Percentiles rank a stretch among this genome's conserved stretches.
Conservation (phyloP, 768 basidiomycete genomes). For the Rhizopogon rudus region DNA sequence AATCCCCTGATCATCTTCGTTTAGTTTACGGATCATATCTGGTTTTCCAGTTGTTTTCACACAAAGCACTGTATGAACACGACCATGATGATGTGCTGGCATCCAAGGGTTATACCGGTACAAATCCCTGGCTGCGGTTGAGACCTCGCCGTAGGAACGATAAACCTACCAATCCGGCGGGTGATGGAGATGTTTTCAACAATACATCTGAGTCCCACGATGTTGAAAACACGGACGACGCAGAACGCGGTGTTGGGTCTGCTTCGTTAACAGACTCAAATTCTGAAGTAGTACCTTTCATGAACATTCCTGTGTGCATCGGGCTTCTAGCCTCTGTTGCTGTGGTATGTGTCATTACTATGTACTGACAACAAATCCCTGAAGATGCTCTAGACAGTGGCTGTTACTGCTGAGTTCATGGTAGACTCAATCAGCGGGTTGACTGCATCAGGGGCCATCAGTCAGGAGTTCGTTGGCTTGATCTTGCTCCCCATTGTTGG, state of each 20-base stretch:
- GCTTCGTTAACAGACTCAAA: conserved; percentile 5
- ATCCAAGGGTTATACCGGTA: conserved; percentile 37
- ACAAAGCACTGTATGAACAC: conserved; percentile 63
- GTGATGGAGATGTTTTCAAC: background rate
- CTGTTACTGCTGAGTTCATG: conserved; percentile 58
- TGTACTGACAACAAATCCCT: background rate
- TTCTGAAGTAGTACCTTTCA: conserved; percentile 36
- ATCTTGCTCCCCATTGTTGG: conserved; percentile 90
- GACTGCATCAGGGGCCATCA: conserved; percentile 50
- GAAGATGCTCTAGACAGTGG: conserved; percentile 36
- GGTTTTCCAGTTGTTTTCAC: conserved; percentile 77
- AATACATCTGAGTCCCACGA: background rate
- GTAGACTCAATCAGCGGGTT: conserved; percentile 82
- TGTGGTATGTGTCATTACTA: conserved; percentile 38
- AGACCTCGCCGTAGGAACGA: background rate
- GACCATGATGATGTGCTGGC: conserved; percentile 29
- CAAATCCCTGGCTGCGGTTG: conserved; percentile 26
- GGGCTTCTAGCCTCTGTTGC: conserved; percentile 54
- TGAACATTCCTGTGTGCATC: conserved; percentile 53
- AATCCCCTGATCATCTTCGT: conserved; percentile 1
- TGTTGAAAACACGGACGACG: background rate
- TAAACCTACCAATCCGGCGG: background rate
- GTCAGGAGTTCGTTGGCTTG: conserved; percentile 80
- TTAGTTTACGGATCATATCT: conserved; percentile 72
- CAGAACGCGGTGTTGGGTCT: conserved; percentile 7